A percentile compares a stretch with the other conserved stretches of the same genome.
Evolutionary conservation across 148 eudicot genomes (phyloP).

Genomic region (Suaeda aralocaspica): DNA sequence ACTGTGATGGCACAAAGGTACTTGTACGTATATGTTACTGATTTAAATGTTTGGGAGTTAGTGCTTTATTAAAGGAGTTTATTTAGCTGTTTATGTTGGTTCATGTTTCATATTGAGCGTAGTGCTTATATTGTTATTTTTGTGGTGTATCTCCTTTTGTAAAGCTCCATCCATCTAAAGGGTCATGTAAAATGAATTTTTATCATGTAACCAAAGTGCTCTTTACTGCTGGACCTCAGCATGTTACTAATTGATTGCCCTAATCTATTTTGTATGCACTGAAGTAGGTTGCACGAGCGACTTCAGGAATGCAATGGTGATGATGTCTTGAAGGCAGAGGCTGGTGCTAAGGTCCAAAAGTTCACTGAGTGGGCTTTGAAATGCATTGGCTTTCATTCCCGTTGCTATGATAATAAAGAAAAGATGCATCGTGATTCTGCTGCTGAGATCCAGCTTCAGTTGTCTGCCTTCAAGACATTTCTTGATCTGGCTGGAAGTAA

Average conservation of each 20-base stretch:
- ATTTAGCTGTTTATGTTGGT: neutral
- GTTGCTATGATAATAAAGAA: conserved; percentile 62
- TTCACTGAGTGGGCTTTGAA: conserved; percentile 99
- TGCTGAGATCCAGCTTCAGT: conserved; percentile 77
- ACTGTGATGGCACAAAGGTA: conserved; percentile 92
- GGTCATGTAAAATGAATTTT: neutral
- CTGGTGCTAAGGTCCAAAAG: conserved; percentile 93
- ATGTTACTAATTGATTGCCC: conserved; percentile 6
- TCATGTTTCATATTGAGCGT: neutral
- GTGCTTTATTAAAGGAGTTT: neutral
- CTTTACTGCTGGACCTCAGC: neutral
- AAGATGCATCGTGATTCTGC: conserved; percentile 57
- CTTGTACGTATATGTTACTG: neutral
- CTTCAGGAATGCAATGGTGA: conserved; percentile 97
- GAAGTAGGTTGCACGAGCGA: conserved; percentile 80
- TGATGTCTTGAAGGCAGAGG: conserved; percentile 96
- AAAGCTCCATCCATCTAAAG: neutral
- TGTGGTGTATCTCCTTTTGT: neutral
- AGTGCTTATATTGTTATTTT: neutral
- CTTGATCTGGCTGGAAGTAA: conserved; percentile 87
- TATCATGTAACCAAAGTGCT: neutral
- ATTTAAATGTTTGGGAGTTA: neutral
- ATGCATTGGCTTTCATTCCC: conserved; percentile 93
- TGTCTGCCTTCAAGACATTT: conserved; percentile 81
- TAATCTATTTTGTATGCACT: conserved; percentile 7